Evolutionary conservation across 176 grass and related monocot species (phyloP).

Genomic region (Phragmites australis): DNA sequence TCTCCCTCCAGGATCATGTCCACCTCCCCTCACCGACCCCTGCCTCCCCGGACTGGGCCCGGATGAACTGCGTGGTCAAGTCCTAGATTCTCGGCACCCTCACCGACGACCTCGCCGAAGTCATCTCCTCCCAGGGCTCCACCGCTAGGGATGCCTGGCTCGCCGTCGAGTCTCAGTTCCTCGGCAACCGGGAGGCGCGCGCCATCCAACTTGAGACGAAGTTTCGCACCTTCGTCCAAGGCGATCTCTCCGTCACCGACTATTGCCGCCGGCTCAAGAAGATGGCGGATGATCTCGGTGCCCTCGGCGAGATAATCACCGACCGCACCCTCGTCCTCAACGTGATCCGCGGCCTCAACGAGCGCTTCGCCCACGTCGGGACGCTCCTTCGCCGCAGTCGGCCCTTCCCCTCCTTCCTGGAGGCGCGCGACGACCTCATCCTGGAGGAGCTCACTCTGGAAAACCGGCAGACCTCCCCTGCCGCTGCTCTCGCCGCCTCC

Average conservation of each 20-base stretch:
- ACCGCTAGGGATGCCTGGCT: not conserved
- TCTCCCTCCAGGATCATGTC: not conserved
- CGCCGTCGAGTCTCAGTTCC: not conserved
- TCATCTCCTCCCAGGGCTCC: not conserved
- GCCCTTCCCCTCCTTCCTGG: not conserved
- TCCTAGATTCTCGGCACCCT: not conserved
- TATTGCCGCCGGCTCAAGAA: not conserved
- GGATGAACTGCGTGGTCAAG: not conserved
- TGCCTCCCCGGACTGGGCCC: not conserved
- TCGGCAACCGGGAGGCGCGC: not conserved
- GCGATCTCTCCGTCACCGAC: not conserved
- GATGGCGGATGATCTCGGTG: not conserved
- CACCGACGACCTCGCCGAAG: not conserved
- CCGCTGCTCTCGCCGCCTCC: not conserved
- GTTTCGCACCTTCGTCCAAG: not conserved
- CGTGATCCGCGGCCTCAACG: not conserved
- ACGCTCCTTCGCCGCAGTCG: rapidly evolving
- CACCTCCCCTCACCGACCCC: not conserved
- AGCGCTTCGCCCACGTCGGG: not conserved
- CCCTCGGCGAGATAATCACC: not conserved
- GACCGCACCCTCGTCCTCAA: not conserved
- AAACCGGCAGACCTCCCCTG: not conserved
- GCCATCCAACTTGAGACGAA: not conserved
- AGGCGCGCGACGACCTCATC: not conserved
- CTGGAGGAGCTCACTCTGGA: not conserved